These are phyloP conservation scores for Albatrellus sp. DNA, from an alignment of 1,284 basidiomycete genomes.

Conservation along the genomic window DNA sequence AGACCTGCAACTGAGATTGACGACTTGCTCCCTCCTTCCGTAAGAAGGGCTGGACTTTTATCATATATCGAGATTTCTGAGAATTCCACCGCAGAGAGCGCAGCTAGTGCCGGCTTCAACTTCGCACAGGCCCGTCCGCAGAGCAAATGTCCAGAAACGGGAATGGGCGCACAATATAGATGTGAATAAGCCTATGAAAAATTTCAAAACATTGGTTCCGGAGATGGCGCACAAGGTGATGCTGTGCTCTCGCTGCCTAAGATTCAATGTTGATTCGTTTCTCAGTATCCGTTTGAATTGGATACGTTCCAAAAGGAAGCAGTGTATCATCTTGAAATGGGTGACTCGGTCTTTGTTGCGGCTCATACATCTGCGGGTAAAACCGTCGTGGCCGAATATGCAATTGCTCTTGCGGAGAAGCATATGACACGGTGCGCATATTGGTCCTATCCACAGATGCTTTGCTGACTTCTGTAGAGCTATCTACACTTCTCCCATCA, in stretches of 20 bases:
- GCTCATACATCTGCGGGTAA: slow-evolving; percentile 99
- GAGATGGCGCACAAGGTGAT: slow-evolving; percentile 79
- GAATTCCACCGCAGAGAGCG: slow-evolving; percentile 19
- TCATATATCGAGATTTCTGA: slow-evolving; percentile 2
- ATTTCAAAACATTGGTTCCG: slow-evolving; percentile 82
- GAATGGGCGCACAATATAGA: slow-evolving; percentile 99
- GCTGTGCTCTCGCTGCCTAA: slow-evolving; percentile 6
- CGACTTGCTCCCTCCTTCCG: slow-evolving; percentile 70
- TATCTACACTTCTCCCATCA: slow-evolving; percentile 98
- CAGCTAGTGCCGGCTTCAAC: slow-evolving; percentile 42
- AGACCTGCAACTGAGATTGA: slow-evolving; percentile 51
- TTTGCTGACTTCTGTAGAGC: slow-evolving; percentile 41
- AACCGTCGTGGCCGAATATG: slow-evolving; percentile 98
- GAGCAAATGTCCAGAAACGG: slow-evolving; percentile 54
- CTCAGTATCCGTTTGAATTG: slow-evolving; percentile 75
- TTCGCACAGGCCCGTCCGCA: slow-evolving; percentile 25
- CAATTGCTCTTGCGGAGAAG: slow-evolving; percentile 90
- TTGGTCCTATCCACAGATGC: background rate
- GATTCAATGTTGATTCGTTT: slow-evolving; percentile 7
- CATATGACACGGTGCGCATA: slow-evolving; percentile 87
- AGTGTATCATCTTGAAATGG: slow-evolving; percentile 94
- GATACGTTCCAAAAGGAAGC: slow-evolving; percentile 97
- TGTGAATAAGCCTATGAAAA: slow-evolving; percentile 79
- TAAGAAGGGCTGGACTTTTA: slow-evolving; percentile 22
- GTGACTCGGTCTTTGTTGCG: slow-evolving; percentile 96